Conservation (phyloP, 164 flowering plant species). For the Annona cherimola region DNA sequence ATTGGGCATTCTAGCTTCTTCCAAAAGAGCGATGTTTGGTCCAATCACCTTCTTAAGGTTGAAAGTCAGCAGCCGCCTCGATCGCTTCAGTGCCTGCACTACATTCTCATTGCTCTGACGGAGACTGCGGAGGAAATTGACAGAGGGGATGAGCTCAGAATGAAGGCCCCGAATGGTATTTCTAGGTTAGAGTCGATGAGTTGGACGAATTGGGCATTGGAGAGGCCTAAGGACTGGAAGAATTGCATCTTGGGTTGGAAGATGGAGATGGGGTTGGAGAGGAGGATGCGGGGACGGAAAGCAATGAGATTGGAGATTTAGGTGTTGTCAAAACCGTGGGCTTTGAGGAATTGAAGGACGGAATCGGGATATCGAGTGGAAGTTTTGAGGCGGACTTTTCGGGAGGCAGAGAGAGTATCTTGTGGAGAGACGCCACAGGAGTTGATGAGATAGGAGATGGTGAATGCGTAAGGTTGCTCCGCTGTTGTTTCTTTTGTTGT, state of each 20-base stretch:
- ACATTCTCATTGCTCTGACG: slow-evolving; percentile 3
- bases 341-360: slow-evolving; percentile 9
- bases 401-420: slow-evolving; percentile 4
- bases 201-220: slow-evolving; percentile 2
- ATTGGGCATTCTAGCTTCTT: slow-evolving; percentile 2
- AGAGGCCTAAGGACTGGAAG: slow-evolving; percentile 12
- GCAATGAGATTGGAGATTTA: slow-evolving; percentile 6
- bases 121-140: background rate
- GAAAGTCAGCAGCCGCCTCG: background rate
- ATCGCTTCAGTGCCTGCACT: slow-evolving; percentile 1
- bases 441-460: slow-evolving; percentile 3
- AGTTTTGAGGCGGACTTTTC: background rate
- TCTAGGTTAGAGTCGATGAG: background rate
- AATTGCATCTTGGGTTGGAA: slow-evolving; percentile 8
- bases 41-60: background rate
- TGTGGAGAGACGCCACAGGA: slow-evolving; percentile 7
- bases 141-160: background rate
- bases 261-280: slow-evolving; percentile 3
- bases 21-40: slow-evolving; percentile 5
- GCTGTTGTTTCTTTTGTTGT: background rate
- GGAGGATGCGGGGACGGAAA: slow-evolving; percentile 1
- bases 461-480: background rate
- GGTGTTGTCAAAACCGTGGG: slow-evolving; percentile 6
- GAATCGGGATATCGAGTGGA: background rate
- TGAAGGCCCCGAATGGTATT: background rate